Base-by-base conservation (phyloP, 305 asterid species). In the Coffea humblotiana region DNA sequence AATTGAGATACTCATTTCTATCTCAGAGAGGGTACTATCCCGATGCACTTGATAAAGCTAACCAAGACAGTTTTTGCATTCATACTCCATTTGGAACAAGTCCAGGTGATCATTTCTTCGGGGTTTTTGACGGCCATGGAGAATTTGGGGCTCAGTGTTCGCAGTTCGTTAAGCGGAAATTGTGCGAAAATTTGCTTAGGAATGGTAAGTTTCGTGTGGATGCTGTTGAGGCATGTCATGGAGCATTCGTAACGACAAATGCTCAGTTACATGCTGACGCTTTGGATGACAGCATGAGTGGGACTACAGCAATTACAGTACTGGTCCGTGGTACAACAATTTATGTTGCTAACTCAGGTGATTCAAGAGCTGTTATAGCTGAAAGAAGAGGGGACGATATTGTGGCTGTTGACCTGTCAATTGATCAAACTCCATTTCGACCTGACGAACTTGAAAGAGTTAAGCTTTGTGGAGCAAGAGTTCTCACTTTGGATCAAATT, bases 21-120 rank as follows among this genome's bases (percentile, higher is more conserved):
- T 96, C 97, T 61, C 99, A 95, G 88, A 90, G 98, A 83, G 99
- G 99, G 16, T 95, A 93, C 85, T 95, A 95, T 80, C 99, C 99
- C 14, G 99, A 95, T 90, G 97, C 97, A 25, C 96, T 95, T 72
- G 98, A 95, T 86, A 95, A 95, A 84, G 95, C 96, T 70, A 95
- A 95, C 88, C 99, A 95, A 80, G 99, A 95, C 80, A 95, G 98
- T 89, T 95, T 92, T 77, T 93, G 96, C 89, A 91, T 95, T 79
- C 97, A 92, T 78, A 92, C 97, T 75, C 98, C 99, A 3, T 93
- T 95, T 82, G 99, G 99, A 82, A 82, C 91, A 19, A 90, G 88
- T 61, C 88, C 79, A 23, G 92, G 92, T 60, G 97, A 92, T 81
- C 90, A 95, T 87, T 91, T 95, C 83, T 95, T 95, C 75, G 99